phyloP scores from a whole-genome alignment of 1,284 basidiomycete species.

The Heterobasidion occidentale region DNA sequence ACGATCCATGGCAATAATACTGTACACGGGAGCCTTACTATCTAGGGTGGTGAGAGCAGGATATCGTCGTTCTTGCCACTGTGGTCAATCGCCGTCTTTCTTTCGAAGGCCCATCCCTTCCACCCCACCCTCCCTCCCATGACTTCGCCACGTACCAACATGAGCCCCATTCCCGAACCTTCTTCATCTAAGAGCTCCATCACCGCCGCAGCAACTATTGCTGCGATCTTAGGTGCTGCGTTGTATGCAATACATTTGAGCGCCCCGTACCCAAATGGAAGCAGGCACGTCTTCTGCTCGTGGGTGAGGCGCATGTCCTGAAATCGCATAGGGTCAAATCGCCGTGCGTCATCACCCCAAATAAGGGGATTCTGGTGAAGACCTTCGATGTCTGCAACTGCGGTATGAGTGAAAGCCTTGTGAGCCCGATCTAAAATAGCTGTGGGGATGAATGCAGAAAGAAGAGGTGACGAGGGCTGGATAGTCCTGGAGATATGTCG shows the following conservation, averaged over 20 bases:
- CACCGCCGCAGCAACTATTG: constrained; percentile 8
- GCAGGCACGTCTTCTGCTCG: constrained; percentile 7
- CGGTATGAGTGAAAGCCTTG: not conserved
- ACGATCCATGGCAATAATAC: no score
- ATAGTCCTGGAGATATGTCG: constrained; percentile 28
- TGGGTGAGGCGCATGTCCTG: constrained; percentile 2
- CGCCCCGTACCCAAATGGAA: constrained; percentile 13
- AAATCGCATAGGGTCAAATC: constrained; percentile 11
- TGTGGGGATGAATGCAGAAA: constrained; percentile 6
- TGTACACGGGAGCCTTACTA: no score
- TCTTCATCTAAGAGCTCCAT: not conserved
- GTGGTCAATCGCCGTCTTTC: no score
- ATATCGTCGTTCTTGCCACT: no score
- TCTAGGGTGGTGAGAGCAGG: no score
- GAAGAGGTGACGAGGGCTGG: constrained; percentile 10
- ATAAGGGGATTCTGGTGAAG: constrained; percentile 27
- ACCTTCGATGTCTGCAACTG: constrained; percentile 35
- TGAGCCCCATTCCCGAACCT: not conserved
- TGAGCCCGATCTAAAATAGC: not conserved
- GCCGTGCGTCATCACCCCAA: constrained; percentile 25
- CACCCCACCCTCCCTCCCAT: constrained; percentile 5
- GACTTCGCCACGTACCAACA: not conserved
- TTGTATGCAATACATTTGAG: constrained; percentile 11
- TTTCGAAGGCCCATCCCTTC: constrained; percentile 1
- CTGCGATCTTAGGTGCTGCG: constrained; percentile 13